Base-by-base conservation (phyloP, 192 early-diverging fungal species). In the Spinellus fusiger region DNA sequence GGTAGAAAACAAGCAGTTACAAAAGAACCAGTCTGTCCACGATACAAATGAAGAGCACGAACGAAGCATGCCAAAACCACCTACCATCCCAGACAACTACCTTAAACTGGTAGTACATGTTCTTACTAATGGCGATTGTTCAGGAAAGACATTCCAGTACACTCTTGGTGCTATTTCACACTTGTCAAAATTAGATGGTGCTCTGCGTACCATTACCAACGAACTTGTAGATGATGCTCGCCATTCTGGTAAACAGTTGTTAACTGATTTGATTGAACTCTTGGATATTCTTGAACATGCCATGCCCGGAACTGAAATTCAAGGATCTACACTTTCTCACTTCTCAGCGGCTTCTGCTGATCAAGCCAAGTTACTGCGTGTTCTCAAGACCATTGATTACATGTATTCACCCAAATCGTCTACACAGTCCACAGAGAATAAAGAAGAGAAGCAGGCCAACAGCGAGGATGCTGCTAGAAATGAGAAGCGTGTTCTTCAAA, bases 301-400 rank as follows among this genome's bases (percentile, higher is more conserved):
- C 0, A 80, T 73, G 35, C 75, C 73, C 8, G 85, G 84, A 9
- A 85, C 90, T 26, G 84, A 86, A 32, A 85, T 94, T 23, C 87
- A 92, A 54, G 79, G 81, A 48, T 77, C 83, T 10, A 86, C 84
- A 13, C 73, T 96, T 18, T 77, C 81, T 25, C 85, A 86, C 51
- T 94, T 95, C 69, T 89, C 93, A 20, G 84, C 86, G 4, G 76
- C 93, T 6, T 85, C 90, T n/a, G 88, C 94, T 6, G 77, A 85
- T 57, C 96, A 98, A 72, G 87, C 96, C 20, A 94, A 95, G 55
- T 70, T 98, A 48, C 61, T 98, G 46, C 88, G 96, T 22, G 84
- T 98, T 25, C 81, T 98, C 55, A 97, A 96, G 73, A 93, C 94
- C 0, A 81, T 97, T 31, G 96, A 98, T 70, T 98, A 92, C 62